These are phyloP conservation scores for Leccinum arenicola DNA, from an alignment of 768 basidiomycete species.

Conservation along the genomic window DNA sequence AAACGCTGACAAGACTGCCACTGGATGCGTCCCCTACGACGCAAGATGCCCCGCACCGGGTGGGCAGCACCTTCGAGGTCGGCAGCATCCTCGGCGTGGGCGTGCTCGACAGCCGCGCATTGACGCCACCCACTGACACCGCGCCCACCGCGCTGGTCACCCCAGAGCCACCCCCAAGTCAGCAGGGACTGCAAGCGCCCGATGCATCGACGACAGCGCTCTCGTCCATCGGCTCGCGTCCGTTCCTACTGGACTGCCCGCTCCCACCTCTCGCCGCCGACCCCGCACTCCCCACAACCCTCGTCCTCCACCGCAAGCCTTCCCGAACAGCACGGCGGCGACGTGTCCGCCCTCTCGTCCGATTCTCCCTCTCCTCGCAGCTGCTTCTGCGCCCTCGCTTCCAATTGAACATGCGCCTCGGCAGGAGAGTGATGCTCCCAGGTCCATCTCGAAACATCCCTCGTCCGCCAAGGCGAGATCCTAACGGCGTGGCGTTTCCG, in stretches of 20 bases:
- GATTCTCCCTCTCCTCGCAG: conserved; percentile 20
- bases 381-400: conserved; percentile 10
- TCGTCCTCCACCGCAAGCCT: conserved; percentile 18
- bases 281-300: conserved; percentile 5
- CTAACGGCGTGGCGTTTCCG: conserved; percentile 12
- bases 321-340: conserved; percentile 12
- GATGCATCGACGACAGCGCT: conserved; percentile 19
- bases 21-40: conserved; percentile 51
- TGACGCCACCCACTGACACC: neutral
- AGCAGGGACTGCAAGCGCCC: neutral
- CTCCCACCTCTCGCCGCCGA: conserved; percentile 6
- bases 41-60: conserved; percentile 44
- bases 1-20: conserved; percentile 63
- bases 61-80: conserved; percentile 74
- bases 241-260: conserved; percentile 22
- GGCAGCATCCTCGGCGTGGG: conserved; percentile 72
- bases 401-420: conserved; percentile 1
- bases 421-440: conserved; percentile 16
- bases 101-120: conserved; percentile 39
- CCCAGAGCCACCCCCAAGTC: conserved; percentile 1
- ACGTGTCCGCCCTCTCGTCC: conserved; percentile 22
- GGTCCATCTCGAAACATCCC: conserved; percentile 25
- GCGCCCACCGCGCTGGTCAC: neutral
- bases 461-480: conserved; percentile 5
- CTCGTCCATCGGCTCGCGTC: conserved; percentile 18